These are phyloP conservation scores for Diaporthe batatas DNA, from an alignment of 2,329 filamentous ascomycete species.

Conservation along the genomic window DNA sequence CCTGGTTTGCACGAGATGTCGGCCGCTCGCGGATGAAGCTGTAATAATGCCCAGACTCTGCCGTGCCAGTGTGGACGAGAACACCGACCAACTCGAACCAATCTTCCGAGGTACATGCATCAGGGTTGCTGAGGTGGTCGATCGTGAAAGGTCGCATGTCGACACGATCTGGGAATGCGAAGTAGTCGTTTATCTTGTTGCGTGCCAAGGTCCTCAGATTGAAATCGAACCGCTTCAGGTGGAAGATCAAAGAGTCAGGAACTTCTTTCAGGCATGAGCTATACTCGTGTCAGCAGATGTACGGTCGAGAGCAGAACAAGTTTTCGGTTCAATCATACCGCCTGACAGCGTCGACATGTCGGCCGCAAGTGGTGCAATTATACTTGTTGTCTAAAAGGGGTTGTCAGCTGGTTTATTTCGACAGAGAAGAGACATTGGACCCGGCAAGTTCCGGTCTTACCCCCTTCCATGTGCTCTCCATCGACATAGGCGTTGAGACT, in stretches of 20 bases:
- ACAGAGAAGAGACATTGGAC: not conserved
- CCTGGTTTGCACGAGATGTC: slow-evolving; percentile 58
- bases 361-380: slow-evolving; percentile 91
- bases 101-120: slow-evolving; percentile 72
- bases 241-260: slow-evolving; percentile 94
- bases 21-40: slow-evolving; percentile 91
- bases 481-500: slow-evolving; percentile 96
- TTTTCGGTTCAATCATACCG: slow-evolving; percentile 61
- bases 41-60: slow-evolving; percentile 97
- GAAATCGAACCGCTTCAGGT: slow-evolving; percentile 90
- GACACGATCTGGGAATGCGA: slow-evolving; percentile 85
- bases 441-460: slow-evolving; percentile 55
- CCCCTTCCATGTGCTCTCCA: slow-evolving; percentile 95
- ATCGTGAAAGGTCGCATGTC: slow-evolving; percentile 93
- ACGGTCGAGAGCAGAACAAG: not conserved
- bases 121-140: slow-evolving; percentile 79
- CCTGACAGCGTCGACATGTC: slow-evolving; percentile 93
- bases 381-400: slow-evolving; percentile 86
- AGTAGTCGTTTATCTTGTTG: slow-evolving; percentile 96
- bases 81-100: slow-evolving; percentile 95
- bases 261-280: slow-evolving; percentile 92
- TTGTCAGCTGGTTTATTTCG: slow-evolving; percentile 2
- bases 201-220: slow-evolving; percentile 82
- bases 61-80: slow-evolving; percentile 91
- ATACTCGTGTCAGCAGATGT: slow-evolving; percentile 40